These are phyloP conservation scores for Euphorbia schlechtendalii DNA, from an alignment of 441 rosid species.

Conservation along the genomic window DNA sequence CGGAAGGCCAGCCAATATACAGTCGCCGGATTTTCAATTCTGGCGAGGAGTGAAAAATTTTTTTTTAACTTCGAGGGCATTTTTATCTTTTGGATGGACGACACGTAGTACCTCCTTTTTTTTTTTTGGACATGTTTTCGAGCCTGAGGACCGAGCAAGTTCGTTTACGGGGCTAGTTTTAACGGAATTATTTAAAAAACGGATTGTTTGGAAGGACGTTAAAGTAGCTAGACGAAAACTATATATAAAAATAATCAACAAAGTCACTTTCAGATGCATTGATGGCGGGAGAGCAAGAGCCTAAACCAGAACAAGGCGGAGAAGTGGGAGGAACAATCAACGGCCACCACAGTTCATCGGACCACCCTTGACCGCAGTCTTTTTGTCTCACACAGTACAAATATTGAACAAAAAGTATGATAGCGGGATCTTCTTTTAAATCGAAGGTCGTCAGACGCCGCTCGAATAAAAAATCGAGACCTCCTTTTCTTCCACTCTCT, in stretches of 20 bases:
- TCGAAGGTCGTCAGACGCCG: conserved; percentile 47
- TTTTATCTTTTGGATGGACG: no score
- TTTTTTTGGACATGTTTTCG: no score
- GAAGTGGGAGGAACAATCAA: not conserved
- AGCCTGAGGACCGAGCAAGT: no score
- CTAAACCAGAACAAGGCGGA: not conserved
- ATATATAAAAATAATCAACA: not conserved
- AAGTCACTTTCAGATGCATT: not conserved
- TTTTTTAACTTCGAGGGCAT: no score
- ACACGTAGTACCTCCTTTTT: no score
- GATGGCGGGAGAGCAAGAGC: conserved; percentile 23
- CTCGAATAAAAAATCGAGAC: conserved; percentile 35
- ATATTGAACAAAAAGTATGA: conserved; percentile 34
- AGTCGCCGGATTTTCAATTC: no score
- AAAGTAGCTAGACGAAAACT: not conserved
- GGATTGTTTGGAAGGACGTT: not conserved
- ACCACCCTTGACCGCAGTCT: not conserved
- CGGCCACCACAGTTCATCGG: not conserved
- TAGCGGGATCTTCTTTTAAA: conserved; percentile 39
- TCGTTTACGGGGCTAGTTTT: no score
- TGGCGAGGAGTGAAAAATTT: no score
- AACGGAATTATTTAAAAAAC: no score
- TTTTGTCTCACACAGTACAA: not conserved
- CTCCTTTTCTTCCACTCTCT: conserved; percentile 24
- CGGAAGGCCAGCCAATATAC: no score